These are phyloP conservation scores for Thermothelomyces thermophilus DNA, from an alignment of 2,329 filamentous ascomycete genomes.

Conservation along the genomic window DNA sequence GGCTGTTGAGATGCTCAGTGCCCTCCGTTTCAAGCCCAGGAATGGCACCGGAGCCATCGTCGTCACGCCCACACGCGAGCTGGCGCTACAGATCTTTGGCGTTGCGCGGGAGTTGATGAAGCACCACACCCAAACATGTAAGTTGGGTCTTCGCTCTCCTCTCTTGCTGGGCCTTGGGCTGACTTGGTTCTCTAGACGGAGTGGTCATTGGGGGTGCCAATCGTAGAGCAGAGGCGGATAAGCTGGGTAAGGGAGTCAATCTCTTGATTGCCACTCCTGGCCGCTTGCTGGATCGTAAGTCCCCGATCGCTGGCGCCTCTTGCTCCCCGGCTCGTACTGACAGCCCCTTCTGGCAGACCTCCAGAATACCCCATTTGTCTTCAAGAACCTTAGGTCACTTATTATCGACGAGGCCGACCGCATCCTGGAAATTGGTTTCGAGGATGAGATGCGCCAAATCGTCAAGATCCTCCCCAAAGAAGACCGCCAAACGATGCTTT, in stretches of 20 bases:
- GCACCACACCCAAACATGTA: conserved; percentile 64
- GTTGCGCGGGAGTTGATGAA: conserved; percentile 90
- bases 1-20: conserved; percentile 84
- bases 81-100: conserved; percentile 93
- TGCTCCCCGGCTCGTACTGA: not conserved
- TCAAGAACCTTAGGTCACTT: conserved; percentile 87
- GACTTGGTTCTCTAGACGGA: conserved; percentile 43
- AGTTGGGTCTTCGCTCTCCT: conserved; percentile 37
- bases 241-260: conserved; percentile 90
- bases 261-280: conserved; percentile 91
- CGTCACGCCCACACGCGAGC: conserved; percentile 85
- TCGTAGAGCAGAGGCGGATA: conserved; percentile 82
- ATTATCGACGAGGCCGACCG: conserved; percentile 96
- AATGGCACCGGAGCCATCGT: conserved; percentile 91
- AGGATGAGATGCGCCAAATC: conserved; percentile 96
- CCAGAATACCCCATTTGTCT: conserved; percentile 84
- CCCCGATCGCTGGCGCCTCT: not conserved
- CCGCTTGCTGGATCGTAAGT: conserved; percentile 65
- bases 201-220: conserved; percentile 97
- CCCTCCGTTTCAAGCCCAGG: conserved; percentile 86
- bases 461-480: conserved; percentile 88
- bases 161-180: not conserved
- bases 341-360: conserved; percentile 44
- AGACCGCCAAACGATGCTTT: conserved; percentile 91
- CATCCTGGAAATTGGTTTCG: conserved; percentile 94